These are phyloP conservation scores for Phytophthora sp. DNA, from an alignment of 352 stramenopile species.

Conservation along the genomic window DNA sequence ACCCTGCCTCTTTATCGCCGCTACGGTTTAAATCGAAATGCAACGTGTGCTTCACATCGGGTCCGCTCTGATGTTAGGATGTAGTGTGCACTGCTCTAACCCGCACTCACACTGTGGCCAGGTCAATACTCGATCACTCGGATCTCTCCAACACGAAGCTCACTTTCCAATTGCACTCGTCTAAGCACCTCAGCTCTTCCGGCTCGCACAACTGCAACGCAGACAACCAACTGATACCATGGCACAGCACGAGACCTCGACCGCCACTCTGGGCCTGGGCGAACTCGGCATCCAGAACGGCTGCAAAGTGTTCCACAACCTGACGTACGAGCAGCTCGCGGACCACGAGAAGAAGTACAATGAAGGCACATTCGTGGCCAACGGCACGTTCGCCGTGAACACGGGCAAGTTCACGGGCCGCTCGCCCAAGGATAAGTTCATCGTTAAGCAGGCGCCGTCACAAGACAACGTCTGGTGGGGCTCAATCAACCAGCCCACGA, in stretches of 20 bases:
- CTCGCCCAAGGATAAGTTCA: constrained; percentile 98
- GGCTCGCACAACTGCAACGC: too few relatives aligned
- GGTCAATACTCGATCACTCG: too few relatives aligned
- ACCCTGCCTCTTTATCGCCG: too few relatives aligned
- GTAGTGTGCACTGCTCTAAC: too few relatives aligned
- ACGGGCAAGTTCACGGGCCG: constrained; percentile 99
- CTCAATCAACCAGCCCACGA: constrained; percentile 95
- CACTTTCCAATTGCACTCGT: constrained; percentile 44
- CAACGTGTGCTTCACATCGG: too few relatives aligned
- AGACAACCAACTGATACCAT: constrained; percentile 21
- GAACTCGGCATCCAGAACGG: constrained; percentile 90
- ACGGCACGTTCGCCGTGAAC: constrained; percentile 96
- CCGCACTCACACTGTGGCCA: too few relatives aligned
- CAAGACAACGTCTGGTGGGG: constrained; percentile 98
- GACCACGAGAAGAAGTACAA: constrained; percentile 95
- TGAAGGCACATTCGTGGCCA: constrained; percentile 90
- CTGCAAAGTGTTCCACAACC: constrained; percentile 95
- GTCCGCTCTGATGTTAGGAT: too few relatives aligned
- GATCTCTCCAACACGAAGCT: too few relatives aligned
- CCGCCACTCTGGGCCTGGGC: constrained; percentile 65
- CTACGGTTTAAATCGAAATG: too few relatives aligned
- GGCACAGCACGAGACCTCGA: constrained; percentile 72
- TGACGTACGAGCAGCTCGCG: constrained; percentile 96
- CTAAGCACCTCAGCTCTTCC: constrained; percentile 16
- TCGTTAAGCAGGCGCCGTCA: constrained; percentile 93